A percentile compares a stretch with the other conserved stretches of the same genome.
Conservation (phyloP, 2,329 filamentous ascomycete genomes). For the Fusarium sp. region DNA sequence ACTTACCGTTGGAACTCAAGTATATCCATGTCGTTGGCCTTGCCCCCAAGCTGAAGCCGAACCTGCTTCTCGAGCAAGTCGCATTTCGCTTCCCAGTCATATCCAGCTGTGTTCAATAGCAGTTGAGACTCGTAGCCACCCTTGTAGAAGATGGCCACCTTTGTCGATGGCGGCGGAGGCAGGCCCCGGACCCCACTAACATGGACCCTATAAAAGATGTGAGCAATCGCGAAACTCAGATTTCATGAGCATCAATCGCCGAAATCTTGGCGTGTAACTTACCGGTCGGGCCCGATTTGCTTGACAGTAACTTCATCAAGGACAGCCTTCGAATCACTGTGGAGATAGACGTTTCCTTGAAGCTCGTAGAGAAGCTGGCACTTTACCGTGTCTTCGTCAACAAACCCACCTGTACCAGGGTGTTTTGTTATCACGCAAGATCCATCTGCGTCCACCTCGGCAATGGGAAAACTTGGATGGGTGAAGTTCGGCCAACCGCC, state of each 20-base stretch:
- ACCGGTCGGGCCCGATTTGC: constrained; percentile 49
- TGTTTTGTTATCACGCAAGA: constrained; percentile 63
- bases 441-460: constrained; percentile 59
- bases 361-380: constrained; percentile 64
- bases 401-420: constrained; percentile 53
- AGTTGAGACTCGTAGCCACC: constrained; percentile 61
- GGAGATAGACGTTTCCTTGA: constrained; percentile 60
- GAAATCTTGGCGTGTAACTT: not conserved
- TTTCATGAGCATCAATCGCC: too few relatives aligned
- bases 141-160: constrained; percentile 62
- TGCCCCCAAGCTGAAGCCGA: constrained; percentile 52
- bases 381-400: constrained; percentile 52
- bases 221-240: not conserved
- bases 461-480: constrained; percentile 61
- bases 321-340: constrained; percentile 60
- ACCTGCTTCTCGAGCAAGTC: constrained; percentile 62
- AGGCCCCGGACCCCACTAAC: constrained; percentile 56
- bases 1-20: constrained; percentile 14
- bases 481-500: constrained; percentile 28
- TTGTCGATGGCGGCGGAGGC: constrained; percentile 63
- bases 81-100: constrained; percentile 61
- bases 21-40: constrained; percentile 22
- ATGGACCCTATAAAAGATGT: constrained; percentile 39
- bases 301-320: constrained; percentile 51
- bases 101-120: constrained; percentile 59